Percentiles rank a stretch among this genome's conserved stretches.
These are phyloP conservation scores for Alopecurus myosuroides DNA, from an alignment of 176 grass and related monocot genomes.

Conservation along the genomic window DNA sequence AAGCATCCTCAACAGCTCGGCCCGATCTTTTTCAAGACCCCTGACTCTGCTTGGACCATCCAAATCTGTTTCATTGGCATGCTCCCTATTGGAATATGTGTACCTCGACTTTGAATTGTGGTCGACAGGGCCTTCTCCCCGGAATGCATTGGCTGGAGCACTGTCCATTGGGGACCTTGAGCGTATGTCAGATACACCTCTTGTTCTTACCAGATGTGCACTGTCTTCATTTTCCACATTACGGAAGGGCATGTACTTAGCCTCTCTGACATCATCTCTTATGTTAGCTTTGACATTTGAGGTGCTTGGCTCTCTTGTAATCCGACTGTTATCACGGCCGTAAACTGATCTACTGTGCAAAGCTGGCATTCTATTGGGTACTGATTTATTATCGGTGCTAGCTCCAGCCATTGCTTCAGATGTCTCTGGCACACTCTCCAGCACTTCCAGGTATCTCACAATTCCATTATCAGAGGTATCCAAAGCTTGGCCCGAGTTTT, in stretches of 20 bases:
- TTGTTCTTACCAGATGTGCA: constrained; percentile 23
- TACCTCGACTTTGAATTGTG: constrained; percentile 22
- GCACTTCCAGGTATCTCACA: constrained; percentile 70
- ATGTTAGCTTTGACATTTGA: constrained; percentile 18
- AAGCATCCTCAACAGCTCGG: constrained; percentile 72
- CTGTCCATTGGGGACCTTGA: neutral
- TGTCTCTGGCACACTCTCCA: constrained; percentile 32
- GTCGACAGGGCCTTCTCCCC: constrained; percentile 36
- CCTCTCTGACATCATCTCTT: constrained; percentile 25
- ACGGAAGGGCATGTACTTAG: constrained; percentile 46
- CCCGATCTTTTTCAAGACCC: constrained; percentile 72
- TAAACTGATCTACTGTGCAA: constrained; percentile 20
- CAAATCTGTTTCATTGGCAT: constrained; percentile 3
- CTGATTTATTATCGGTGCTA: constrained; percentile 14
- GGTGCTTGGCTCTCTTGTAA: constrained; percentile 26
- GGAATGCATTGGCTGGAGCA: constrained; percentile 13
- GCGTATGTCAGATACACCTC: constrained; percentile 33
- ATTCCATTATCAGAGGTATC: constrained; percentile 47
- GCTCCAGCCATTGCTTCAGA: constrained; percentile 26
- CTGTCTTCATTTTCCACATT: constrained; percentile 38
- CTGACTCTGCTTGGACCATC: constrained; percentile 69
- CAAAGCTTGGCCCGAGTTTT: constrained; percentile 29
- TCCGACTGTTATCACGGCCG: constrained; percentile 19
- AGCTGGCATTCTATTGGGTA: constrained; percentile 6
- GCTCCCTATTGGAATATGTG: constrained; percentile 29